phyloP scores from a whole-genome alignment of 805 yeast genomes.

The Tetrapisispora iriomotensis region DNA sequence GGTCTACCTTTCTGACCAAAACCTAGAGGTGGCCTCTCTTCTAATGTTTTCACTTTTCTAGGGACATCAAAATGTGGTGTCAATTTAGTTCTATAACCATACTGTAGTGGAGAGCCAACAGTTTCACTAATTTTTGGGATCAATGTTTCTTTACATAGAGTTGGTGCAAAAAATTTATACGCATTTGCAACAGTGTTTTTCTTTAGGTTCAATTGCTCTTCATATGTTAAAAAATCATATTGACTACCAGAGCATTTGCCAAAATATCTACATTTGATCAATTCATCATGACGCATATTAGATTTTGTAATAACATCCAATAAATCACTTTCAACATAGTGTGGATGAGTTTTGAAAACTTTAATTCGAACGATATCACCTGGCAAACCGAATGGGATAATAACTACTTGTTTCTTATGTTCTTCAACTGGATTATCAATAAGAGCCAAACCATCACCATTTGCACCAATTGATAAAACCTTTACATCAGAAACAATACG shows the following conservation, averaged over 20 bases:
- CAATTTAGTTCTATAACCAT: slow-evolving; percentile 77
- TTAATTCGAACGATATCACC: slow-evolving; percentile 68
- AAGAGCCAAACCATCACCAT: slow-evolving; percentile 81
- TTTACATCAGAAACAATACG: slow-evolving; percentile 49
- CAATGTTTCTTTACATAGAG: slow-evolving; percentile 31
- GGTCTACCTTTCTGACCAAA: slow-evolving; percentile 83
- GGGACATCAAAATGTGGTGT: slow-evolving; percentile 94
- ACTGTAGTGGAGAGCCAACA: slow-evolving; percentile 66
- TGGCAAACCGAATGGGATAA: slow-evolving; percentile 81
- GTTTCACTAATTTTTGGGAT: slow-evolving; percentile 59
- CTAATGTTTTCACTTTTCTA: slow-evolving; percentile 36
- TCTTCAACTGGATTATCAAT: slow-evolving; percentile 48
- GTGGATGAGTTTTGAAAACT: slow-evolving; percentile 70
- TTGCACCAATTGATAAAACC: slow-evolving; percentile 53
- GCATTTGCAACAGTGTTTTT: slow-evolving; percentile 72
- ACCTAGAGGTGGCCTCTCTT: slow-evolving; percentile 63
- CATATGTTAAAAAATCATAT: slow-evolving; percentile 69
- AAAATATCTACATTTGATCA: slow-evolving; percentile 62
- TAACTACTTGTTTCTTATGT: slow-evolving; percentile 46
- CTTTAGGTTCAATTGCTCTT: slow-evolving; percentile 63
- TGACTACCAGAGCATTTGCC: slow-evolving; percentile 95
- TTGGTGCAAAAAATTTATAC: slow-evolving; percentile 63
- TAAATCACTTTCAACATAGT: slow-evolving; percentile 66
- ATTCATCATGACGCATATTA: slow-evolving; percentile 44
- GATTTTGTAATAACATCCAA: slow-evolving; percentile 40